Evolutionary conservation across 2,329 filamentous ascomycete genomes (phyloP).

Genomic region (Alternaria sp.): DNA sequence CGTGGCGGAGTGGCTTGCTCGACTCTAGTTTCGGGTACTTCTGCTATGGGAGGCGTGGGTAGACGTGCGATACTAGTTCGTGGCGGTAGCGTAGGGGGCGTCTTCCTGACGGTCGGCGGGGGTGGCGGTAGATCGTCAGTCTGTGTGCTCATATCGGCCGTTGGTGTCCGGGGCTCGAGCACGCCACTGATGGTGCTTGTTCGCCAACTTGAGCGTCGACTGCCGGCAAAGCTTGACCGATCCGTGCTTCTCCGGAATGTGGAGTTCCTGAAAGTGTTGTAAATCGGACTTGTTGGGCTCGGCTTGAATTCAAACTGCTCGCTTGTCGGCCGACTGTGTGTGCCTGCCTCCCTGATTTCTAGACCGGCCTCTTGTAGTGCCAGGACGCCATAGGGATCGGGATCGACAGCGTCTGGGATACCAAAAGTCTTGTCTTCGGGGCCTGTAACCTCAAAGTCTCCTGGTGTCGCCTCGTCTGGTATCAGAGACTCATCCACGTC

Average conservation of each 20-base stretch:
- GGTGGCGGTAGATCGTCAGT: constrained; percentile 30
- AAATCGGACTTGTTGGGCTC: constrained; percentile 75
- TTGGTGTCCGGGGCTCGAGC: constrained; percentile 67
- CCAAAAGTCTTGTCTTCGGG: constrained; percentile 70
- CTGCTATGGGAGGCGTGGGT: constrained; percentile 37
- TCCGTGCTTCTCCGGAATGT: constrained; percentile 75
- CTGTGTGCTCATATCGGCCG: constrained; percentile 51
- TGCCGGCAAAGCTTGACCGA: constrained; percentile 65
- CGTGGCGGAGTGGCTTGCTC: constrained; percentile 28
- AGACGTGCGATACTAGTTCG: constrained; percentile 29
- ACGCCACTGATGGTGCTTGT: constrained; percentile 72
- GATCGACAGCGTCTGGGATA: constrained; percentile 79
- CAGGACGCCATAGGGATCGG: constrained; percentile 89
- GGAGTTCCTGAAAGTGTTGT: constrained; percentile 64
- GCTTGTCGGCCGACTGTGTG: constrained; percentile 74
- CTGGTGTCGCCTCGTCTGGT: constrained; percentile 75
- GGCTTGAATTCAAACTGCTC: constrained; percentile 86
- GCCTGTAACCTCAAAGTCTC: constrained; percentile 69
- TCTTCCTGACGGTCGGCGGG: constrained; percentile 30
- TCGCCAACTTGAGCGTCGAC: constrained; percentile 73
- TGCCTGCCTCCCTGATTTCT: constrained; percentile 89
- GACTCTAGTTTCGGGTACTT: constrained; percentile 47
- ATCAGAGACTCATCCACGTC: constrained; percentile 76
- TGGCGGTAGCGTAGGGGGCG: constrained; percentile 36
- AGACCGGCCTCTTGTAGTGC: constrained; percentile 90